Evolutionary conservation across 441 rosid genomes (phyloP), one percentile per base, ranked within the genome.

Genomic region (Euphorbia celastroides): DNA sequence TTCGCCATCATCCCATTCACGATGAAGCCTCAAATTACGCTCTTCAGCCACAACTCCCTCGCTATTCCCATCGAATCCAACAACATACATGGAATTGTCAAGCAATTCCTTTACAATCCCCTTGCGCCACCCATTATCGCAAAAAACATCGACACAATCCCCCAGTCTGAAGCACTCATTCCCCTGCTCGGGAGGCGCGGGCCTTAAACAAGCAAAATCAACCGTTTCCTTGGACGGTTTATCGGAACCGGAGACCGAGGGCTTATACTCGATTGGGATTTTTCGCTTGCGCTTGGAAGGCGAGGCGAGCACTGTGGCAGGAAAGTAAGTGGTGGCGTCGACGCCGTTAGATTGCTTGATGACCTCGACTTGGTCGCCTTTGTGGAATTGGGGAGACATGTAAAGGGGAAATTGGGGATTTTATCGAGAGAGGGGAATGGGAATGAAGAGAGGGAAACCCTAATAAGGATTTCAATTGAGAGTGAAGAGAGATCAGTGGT

Each of bases 281-380:
- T 46, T 71, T 5, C 41, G 52, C 44, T 62, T 78, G 19, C 72
- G 72, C 26, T 62, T 50, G 60, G 76, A 62, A 4, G 79, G 80
- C 16, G 70, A 32, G 0, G 57, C 69, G 52, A 83, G 75, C 28
- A 84, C 83, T 5, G 70, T 74, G 68, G 87, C 86, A 10, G 77
- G 57, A 23, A 70, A 81, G 57, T 76, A 80, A 2, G 71, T 77
- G 54, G 28, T 62, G 38, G 70, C 41, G 57, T 36, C 57, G 54
- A 72, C 54, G 34, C 66, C 73, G 16, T 38, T 38, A 7, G 67
- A 67, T 34, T 22, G 60, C 28, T 72, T 77, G 60, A 52, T 64
- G 58, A 84, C 77, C 75, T 86, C 89, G 12, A 84, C 81, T 38
- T 27, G 52, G 70, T 84, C 84, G 42, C 85, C 88, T 67, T 78